Conservation (phyloP, 2,329 filamentous ascomycete genomes). For the Alternaria viburni region DNA sequence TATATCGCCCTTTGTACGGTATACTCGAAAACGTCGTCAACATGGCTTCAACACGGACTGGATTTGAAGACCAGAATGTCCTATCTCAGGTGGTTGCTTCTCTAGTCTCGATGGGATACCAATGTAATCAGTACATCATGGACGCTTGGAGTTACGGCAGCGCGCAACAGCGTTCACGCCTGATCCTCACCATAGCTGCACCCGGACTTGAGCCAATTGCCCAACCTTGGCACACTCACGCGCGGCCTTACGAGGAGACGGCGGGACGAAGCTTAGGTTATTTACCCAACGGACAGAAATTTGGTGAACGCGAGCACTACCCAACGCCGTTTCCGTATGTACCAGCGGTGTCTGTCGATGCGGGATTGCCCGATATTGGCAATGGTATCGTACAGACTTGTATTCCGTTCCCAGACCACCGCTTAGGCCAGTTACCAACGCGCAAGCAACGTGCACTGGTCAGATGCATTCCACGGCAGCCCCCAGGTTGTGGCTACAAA, state of each 20-base stretch:
- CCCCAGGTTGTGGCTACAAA: conserved; percentile 37
- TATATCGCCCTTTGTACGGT: conserved; percentile 76
- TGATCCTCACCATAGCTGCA: conserved; percentile 75
- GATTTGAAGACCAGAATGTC: conserved; percentile 64
- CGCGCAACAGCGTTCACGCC: conserved; percentile 67
- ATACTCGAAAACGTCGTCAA: conserved; percentile 77
- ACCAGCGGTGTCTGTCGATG: conserved; percentile 60
- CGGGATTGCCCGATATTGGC: conserved; percentile 67
- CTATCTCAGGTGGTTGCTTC: conserved; percentile 76
- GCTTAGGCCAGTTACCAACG: conserved; percentile 39
- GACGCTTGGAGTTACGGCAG: conserved; percentile 74
- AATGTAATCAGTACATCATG: conserved; percentile 70
- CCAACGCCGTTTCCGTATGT: conserved; percentile 67
- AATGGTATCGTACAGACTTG: conserved; percentile 69
- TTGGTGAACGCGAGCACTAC: conserved; percentile 59
- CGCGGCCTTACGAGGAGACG: conserved; percentile 55
- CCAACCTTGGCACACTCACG: conserved; percentile 67
- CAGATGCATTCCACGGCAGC: conserved; percentile 64
- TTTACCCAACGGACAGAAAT: conserved; percentile 51
- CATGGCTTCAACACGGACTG: conserved; percentile 62
- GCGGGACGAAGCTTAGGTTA: conserved; percentile 58
- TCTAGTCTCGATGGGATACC: conserved; percentile 78
- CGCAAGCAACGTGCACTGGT: conserved; percentile 55
- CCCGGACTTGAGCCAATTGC: conserved; percentile 66
- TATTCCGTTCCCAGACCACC: conserved; percentile 71